Base-by-base conservation (phyloP, 1,284 basidiomycete genomes). In the Schizophyllum amplum region DNA sequence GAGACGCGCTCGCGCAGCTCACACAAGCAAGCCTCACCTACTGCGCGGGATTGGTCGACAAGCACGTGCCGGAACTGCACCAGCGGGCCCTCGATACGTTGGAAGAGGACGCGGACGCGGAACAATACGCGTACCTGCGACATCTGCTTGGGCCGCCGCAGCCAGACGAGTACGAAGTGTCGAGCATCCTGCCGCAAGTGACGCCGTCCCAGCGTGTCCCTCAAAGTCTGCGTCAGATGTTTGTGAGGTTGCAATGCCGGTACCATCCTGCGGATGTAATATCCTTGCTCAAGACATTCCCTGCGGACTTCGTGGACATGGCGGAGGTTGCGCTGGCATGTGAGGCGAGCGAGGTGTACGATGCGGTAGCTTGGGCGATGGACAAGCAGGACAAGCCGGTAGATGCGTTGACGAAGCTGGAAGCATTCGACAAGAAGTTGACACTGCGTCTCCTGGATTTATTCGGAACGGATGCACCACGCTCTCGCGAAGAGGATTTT, bases 281-380 rank as follows among this genome's bases (percentile, higher is more conserved):
- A 21, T 69, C 78, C 4, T 83, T 84, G 54, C 76, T 98, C 7
- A 77, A 84, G 63, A 75, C 75, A 51, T 74, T 88, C 49, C 81
- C 83, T 0, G 51, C 68, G 0, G 75, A 76, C 7, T 76, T 77
- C 57, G 73, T 94, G 55, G 84, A 91, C 57, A 81, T 86, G 67
- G 64, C 75, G 0, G 72, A 80, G 9, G 76, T 89, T 4, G 71
- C 84, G 1, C 71, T 73, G 6, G 79, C 82, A 4, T 94, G 90
- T 64, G 88, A 94, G 68, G 71, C 76, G 5, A 75, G 78, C 24
- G 75, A 77, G 33, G 83, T 85, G 5, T 88, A 82, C 63, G 86
- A 93, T 59, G 92, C 87, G 2, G 84, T 90, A 22, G 73, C 98
- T 1, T 98, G 95, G 95, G 79, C 85, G 1, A 71, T 88, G 53